Base-by-base conservation (phyloP, 2,329 filamentous ascomycete species). In the Lecanicillium sp. region DNA sequence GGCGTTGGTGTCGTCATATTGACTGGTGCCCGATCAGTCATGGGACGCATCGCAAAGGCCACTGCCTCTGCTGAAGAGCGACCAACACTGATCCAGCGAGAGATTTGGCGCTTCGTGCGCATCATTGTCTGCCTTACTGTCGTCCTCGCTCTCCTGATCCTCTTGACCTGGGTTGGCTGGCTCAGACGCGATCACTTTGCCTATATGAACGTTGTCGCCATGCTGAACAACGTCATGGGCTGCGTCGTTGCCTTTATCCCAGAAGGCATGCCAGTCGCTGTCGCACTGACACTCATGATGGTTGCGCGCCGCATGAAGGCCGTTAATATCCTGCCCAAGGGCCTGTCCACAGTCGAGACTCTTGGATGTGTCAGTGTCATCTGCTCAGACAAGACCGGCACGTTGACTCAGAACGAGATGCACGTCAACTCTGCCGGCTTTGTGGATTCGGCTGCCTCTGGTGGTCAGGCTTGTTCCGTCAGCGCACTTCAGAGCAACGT, bases 161-260 rank as follows among this genome's bases (percentile, higher is more conserved):
- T 66, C 3, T 55, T 74, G 32, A 65, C 67, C 2, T 74, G 65
- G 65, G 48, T 55, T 4, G 61, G 53, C 3, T 68, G 65, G 65
- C 47, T 68, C 2, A 51, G 60, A 0, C 46, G 46, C 4, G 55
- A 65, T 4, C 62, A 68, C 35, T 40, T 37, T 3, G 46, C 27
- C 0, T 68, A 57, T 52, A 63, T 69, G 54, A 60, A 56, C 20
- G 61, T 66, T 6, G 62, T 64, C 15, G 57, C 56, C 0, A 66
- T 68, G 59, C 52, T 69, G 2, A 63, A 65, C 52, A 61, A 66
- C n/a, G 61, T 64, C 37, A 66, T 69, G 59, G 61, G 62, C 13
- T 65, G 62, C 14, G 46, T 66, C 14, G 60, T 64, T 3, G 61
- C 60, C 2, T 63, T 61, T 33, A 61, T 64, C 5, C 60, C 62